Evolutionary conservation across 345 rosid species (phyloP).

Genomic region (Gynandropsis gynandra): DNA sequence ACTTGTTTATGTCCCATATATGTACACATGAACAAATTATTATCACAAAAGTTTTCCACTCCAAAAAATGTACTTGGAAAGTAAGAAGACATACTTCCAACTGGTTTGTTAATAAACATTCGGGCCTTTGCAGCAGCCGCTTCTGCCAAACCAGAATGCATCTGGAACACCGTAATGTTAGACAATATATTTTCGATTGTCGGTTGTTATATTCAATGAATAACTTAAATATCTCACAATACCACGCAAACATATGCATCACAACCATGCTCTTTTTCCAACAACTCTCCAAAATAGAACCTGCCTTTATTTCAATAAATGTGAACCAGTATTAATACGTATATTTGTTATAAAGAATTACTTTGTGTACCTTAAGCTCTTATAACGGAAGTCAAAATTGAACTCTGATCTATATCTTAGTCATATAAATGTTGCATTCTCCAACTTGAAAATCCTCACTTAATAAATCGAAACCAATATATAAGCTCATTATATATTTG

Average conservation of each 20-base stretch:
- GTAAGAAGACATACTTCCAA: conserved; percentile 62
- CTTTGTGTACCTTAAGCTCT: background rate
- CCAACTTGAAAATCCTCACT: background rate
- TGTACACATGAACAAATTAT: too few relatives aligned
- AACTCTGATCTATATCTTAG: background rate
- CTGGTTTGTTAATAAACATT: conserved; percentile 89
- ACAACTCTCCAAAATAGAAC: conserved; percentile 78
- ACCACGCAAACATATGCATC: conserved; percentile 66
- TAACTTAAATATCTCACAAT: conserved; percentile 22
- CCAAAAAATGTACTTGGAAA: background rate
- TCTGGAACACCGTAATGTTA: conserved; percentile 37
- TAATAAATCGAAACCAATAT: background rate
- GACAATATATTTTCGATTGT: conserved; percentile 7
- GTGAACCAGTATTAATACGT: conserved; percentile 2
- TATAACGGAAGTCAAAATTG: background rate
- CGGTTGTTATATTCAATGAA: conserved; percentile 8
- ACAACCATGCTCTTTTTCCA: conserved; percentile 59
- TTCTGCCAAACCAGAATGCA: conserved; percentile 90
- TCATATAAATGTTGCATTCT: background rate
- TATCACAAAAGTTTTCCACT: too few relatives aligned
- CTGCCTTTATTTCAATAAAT: conserved; percentile 50
- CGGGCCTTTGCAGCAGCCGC: conserved; percentile 97
- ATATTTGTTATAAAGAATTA: conserved; percentile 7
- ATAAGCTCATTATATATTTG: conserved; percentile 5
- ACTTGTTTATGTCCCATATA: conserved; percentile 3